Base-by-base conservation (phyloP, 2,329 filamentous ascomycete genomes). In the Sporothrix inflata region DNA sequence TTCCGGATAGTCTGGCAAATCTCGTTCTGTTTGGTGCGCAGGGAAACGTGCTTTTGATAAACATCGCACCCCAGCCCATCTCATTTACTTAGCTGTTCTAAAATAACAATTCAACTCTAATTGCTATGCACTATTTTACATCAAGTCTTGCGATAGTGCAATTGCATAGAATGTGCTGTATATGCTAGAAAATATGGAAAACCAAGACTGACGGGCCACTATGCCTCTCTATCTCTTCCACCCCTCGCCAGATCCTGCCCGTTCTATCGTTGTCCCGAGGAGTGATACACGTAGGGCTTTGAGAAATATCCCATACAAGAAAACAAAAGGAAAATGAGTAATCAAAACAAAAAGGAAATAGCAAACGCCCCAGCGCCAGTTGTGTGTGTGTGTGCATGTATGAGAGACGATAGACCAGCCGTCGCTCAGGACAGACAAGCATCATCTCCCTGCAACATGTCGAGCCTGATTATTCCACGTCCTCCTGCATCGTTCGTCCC, bases 351-450 rank as follows among this genome's bases (percentile, higher is more conserved):
- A 60, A 60, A 21, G 40, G 40, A 2, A 34, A 30, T 40, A 19
- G 12, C 14, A 66, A 70, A 70, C 69, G 69, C 69, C 69, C 69
- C 24, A 42, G 72, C 72, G 72, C 72, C 72, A 63, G 38, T 53
- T 67, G 38, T 72, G 51, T 68, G n/a, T 71, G n/a, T 61, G 24
- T 69, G 16, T 69, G 11, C 40, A 38, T 38, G n/a, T 14, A 34
- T 9, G 21, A 55, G 47, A 63, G 21, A 45, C 38, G 21, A 24
- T 1, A 19, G 6, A 6, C 21, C 38, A 7, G 38, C 38, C 21
- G 3, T 27, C 38, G 21, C n/a, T 21, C 5, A 24, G 12, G 38
- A 27, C 8, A 40, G 38, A 9, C n/a, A 19, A 2, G 38, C 12
- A 21, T 9, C 6, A 4, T 11, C 60, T 45, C 42, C 45, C 24